These are phyloP conservation scores for Aspergillus pseudoviridinutans DNA, from an alignment of 2,329 filamentous ascomycete genomes.

Conservation along the genomic window DNA sequence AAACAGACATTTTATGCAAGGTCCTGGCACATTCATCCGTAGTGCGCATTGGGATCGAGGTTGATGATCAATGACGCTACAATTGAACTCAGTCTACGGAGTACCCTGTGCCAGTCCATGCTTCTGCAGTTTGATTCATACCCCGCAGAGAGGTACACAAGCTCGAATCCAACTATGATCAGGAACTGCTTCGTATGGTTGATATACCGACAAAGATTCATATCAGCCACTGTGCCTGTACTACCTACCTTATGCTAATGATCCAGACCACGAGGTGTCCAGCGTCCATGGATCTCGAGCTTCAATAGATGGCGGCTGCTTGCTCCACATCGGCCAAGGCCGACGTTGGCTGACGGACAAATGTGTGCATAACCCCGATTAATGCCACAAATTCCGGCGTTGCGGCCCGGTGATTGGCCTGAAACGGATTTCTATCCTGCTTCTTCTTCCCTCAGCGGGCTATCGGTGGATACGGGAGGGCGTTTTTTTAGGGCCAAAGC, in stretches of 20 bases:
- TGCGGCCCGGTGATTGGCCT: background rate
- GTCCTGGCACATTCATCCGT: background rate
- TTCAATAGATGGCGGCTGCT: background rate
- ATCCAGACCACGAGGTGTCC: slow-evolving; percentile 8
- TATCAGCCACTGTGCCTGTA: background rate
- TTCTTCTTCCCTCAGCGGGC: background rate
- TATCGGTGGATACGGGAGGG: background rate
- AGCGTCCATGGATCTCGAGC: slow-evolving; percentile 7
- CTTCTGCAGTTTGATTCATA: background rate
- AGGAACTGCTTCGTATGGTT: background rate
- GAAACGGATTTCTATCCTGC: background rate
- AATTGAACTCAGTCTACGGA: background rate
- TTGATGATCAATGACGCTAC: background rate
- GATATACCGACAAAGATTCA: background rate
- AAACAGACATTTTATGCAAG: background rate
- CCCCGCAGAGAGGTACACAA: background rate
- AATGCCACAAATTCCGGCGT: slow-evolving; percentile 1
- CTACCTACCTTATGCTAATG: slow-evolving; percentile 1
- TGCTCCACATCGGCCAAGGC: slow-evolving; percentile 10
- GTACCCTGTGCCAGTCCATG: background rate
- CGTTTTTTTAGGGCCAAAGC: background rate
- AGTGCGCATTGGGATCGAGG: background rate
- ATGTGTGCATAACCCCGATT: slow-evolving; percentile 11
- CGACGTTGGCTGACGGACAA: slow-evolving; percentile 1
- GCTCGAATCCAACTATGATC: too few relatives aligned